These are phyloP conservation scores for Cyphellophora europaea DNA, from an alignment of 2,329 filamentous ascomycete species.

Conservation along the genomic window DNA sequence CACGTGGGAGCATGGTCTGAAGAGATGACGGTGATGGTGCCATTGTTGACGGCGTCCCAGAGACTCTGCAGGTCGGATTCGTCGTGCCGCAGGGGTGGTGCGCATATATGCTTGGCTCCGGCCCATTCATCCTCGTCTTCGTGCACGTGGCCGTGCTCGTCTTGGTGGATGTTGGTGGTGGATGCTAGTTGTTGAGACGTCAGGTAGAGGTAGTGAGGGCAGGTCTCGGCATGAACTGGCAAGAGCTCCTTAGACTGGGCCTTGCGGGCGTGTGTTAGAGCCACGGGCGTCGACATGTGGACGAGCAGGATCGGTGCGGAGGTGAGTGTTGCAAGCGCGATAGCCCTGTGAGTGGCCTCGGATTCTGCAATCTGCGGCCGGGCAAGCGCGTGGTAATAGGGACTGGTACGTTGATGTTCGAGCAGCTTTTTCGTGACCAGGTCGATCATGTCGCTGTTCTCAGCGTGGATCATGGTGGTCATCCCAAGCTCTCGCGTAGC, in stretches of 20 bases:
- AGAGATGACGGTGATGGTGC: conserved; percentile 47
- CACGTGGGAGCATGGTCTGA: conserved; percentile 37
- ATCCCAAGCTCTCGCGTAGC: conserved; percentile 30
- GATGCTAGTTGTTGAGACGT: conserved; percentile 32
- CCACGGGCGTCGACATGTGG: conserved; percentile 40
- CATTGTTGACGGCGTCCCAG: conserved; percentile 42
- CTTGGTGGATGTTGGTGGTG: conserved; percentile 22
- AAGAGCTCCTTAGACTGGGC: conserved; percentile 40
- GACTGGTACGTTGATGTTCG: conserved; percentile 11
- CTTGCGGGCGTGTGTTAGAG: conserved; percentile 38
- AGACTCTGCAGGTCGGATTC: conserved; percentile 40
- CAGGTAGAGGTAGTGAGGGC: conserved; percentile 49
- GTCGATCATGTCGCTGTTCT: conserved; percentile 36
- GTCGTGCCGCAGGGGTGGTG: conserved; percentile 40
- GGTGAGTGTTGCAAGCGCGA: conserved; percentile 39
- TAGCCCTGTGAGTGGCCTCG: conserved; percentile 41
- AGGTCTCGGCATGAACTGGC: conserved; percentile 49
- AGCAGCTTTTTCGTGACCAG: conserved; percentile 18
- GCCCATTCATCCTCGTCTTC: conserved; percentile 29
- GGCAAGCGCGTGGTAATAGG: conserved; percentile 33
- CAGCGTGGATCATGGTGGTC: conserved; percentile 40
- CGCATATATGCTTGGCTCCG: conserved; percentile 47
- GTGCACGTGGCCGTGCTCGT: conserved; percentile 21
- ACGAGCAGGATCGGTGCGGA: conserved; percentile 46
- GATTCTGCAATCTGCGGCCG: conserved; percentile 32